Evolutionary conservation across 1,284 basidiomycete species (phyloP).

Genomic region (Ceratobasidium sp.): DNA sequence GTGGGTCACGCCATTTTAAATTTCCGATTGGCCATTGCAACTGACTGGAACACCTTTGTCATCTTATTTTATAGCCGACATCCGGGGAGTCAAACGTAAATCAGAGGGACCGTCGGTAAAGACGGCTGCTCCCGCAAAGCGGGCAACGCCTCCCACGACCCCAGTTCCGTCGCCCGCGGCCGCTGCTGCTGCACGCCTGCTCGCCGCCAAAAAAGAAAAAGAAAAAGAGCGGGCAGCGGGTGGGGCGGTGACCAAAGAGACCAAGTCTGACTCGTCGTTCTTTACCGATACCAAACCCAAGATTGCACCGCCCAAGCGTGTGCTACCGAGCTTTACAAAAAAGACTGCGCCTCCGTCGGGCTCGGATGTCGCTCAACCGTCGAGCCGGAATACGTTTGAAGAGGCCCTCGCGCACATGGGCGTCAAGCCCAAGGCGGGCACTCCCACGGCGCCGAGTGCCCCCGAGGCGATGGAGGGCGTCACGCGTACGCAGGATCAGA

Average conservation of each 20-base stretch:
- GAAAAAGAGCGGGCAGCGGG: constrained; percentile 10
- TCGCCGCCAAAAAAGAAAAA: not conserved
- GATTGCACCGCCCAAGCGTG: constrained; percentile 51
- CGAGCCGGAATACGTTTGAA: constrained; percentile 76
- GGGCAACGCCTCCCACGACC: not conserved
- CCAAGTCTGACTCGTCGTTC: constrained; percentile 81
- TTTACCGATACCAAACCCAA: constrained; percentile 84
- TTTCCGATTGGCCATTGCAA: constrained; percentile 31
- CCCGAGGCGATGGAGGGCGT: constrained; percentile 34
- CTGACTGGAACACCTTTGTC: constrained; percentile 36
- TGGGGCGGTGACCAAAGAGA: constrained; percentile 55
- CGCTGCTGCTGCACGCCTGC: constrained; percentile 2
- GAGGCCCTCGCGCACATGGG: constrained; percentile 75
- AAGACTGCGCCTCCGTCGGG: constrained; percentile 49
- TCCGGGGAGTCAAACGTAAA: constrained; percentile 32
- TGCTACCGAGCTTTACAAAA: constrained; percentile 81
- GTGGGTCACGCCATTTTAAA: constrained; percentile 67
- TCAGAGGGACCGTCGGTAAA: constrained; percentile 61
- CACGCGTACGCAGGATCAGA: constrained; percentile 47
- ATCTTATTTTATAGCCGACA: constrained; percentile 38
- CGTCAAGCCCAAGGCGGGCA: constrained; percentile 62
- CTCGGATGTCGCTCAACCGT: constrained; percentile 67
- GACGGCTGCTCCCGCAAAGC: constrained; percentile 61
- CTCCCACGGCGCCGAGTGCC: constrained; percentile 43
- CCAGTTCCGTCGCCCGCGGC: constrained; percentile 12